phyloP scores from a whole-genome alignment of 345 rosid genomes.

The Iberis pinnata region DNA sequence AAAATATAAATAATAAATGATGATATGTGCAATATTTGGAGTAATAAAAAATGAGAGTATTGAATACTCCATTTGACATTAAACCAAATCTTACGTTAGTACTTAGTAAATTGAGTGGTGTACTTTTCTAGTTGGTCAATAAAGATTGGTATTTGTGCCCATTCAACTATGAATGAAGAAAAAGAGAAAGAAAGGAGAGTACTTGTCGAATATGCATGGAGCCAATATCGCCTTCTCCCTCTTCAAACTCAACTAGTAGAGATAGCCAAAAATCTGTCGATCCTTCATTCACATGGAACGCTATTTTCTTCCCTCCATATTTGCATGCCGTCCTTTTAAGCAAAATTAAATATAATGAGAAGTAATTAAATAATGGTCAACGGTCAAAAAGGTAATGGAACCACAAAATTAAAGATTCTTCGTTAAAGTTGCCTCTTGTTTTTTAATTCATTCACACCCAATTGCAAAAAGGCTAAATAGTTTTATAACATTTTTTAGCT shows the following conservation, averaged over 20 bases:
- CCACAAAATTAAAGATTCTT: slow-evolving; percentile 6
- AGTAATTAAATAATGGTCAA: slow-evolving; percentile 14
- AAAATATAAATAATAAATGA: no score
- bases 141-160: slow-evolving; percentile 17
- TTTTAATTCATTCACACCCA: slow-evolving; percentile 17
- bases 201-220: slow-evolving; percentile 90
- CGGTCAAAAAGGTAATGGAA: slow-evolving; percentile 23
- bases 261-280: slow-evolving; percentile 88
- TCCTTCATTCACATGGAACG: slow-evolving; percentile 90
- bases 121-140: slow-evolving; percentile 19
- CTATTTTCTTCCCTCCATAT: slow-evolving; percentile 72
- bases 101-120: slow-evolving; percentile 5
- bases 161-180: slow-evolving; percentile 1
- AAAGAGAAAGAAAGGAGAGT: slow-evolving; percentile 1
- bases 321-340: slow-evolving; percentile 72
- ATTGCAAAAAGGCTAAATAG: not conserved
- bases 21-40: no score
- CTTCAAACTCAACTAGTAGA: slow-evolving; percentile 80
- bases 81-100: no score
- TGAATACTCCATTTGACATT: no score
- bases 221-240: slow-evolving; percentile 95
- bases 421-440: slow-evolving; percentile 17
- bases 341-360: not conserved
- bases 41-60: no score
- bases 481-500: no score